A percentile compares a stretch with the other conserved stretches of the same genome.
These are phyloP conservation scores for Vaccinium vitisidaea DNA, from an alignment of 148 eudicot species.

Conservation along the genomic window DNA sequence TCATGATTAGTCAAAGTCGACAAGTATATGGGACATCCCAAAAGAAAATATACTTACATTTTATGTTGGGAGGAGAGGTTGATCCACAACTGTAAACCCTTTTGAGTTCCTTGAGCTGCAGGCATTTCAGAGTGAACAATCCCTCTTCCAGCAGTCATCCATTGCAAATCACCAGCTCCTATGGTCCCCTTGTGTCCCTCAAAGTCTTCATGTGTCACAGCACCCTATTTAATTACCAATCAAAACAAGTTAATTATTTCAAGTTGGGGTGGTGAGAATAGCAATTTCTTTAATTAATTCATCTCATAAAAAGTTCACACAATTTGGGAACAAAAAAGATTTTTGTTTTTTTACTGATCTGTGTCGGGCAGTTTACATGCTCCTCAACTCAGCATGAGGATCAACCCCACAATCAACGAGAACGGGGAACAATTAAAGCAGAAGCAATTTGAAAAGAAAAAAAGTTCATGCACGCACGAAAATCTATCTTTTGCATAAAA, in stretches of 20 bases:
- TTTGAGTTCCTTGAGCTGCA: conserved; percentile 66
- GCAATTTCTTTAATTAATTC: neutral
- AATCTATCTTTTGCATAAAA: too few relatives aligned
- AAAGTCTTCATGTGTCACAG: conserved; percentile 80
- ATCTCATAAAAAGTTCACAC: neutral
- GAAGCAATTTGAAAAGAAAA: too few relatives aligned
- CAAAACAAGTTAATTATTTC: neutral
- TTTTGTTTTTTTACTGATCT: too few relatives aligned
- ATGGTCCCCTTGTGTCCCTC: conserved; percentile 82
- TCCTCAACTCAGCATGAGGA: too few relatives aligned
- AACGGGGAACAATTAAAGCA: too few relatives aligned
- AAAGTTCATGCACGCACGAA: too few relatives aligned
- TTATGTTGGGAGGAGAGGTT: conserved; percentile 79
- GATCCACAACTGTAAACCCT: conserved; percentile 84
- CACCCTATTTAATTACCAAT: conserved; percentile 40
- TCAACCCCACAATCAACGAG: too few relatives aligned
- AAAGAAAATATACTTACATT: conserved; percentile 43
- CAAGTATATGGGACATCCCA: too few relatives aligned
- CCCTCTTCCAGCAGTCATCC: conserved; percentile 99
- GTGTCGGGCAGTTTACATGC: too few relatives aligned
- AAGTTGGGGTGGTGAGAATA: neutral
- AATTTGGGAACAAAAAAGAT: neutral
- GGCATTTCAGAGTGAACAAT: conserved; percentile 96
- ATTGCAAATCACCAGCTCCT: conserved; percentile 73
- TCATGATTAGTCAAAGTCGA: too few relatives aligned